phyloP scores from a whole-genome alignment of 73 alveolate species.

The Breviolum minutum region DNA sequence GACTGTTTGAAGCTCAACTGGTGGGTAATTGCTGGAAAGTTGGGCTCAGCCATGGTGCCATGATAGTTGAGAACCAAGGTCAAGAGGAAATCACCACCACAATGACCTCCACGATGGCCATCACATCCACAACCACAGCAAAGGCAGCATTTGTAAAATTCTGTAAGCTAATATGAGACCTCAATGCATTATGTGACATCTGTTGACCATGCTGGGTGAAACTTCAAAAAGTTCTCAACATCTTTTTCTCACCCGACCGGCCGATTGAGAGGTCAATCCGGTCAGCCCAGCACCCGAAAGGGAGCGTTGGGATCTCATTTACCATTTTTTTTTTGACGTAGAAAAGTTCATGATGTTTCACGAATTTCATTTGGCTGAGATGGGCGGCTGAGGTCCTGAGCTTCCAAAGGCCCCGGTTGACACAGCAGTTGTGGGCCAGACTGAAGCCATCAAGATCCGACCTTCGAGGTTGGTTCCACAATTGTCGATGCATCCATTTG shows the following conservation, averaged over 20 bases:
- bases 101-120: background rate
- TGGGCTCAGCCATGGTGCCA: background rate
- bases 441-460: constrained; percentile 5
- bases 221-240: too few relatives aligned
- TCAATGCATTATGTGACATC: background rate
- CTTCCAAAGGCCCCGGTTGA: background rate
- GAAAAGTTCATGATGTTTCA: too few relatives aligned
- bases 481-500: background rate
- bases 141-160: background rate
- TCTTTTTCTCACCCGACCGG: too few relatives aligned
- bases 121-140: background rate
- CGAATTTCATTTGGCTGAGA: too few relatives aligned
- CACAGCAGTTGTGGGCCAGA: background rate
- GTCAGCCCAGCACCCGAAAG: too few relatives aligned
- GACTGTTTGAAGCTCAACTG: constrained; percentile 17
- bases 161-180: background rate
- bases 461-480: background rate
- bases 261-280: too few relatives aligned
- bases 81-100: background rate
- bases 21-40: background rate
- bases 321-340: too few relatives aligned
- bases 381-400: background rate
- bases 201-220: background rate
- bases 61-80: background rate
- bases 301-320: too few relatives aligned